Conservation (phyloP, 805 yeast species). For the Candida golubevii region DNA sequence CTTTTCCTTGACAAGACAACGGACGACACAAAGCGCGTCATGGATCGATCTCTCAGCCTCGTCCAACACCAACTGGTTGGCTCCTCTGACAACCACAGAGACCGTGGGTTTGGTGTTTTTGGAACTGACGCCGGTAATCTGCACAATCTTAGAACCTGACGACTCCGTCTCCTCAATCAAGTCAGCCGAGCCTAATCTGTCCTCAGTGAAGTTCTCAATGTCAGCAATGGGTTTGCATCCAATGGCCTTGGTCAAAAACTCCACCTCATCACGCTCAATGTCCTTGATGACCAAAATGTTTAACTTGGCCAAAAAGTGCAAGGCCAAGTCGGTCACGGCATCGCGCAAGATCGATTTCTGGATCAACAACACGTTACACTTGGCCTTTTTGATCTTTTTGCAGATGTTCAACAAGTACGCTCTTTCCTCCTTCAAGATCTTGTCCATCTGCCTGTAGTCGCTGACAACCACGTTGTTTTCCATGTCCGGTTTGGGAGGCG, state of each 20-base stretch:
- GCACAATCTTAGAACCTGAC: slow-evolving; percentile 84
- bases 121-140: slow-evolving; percentile 68
- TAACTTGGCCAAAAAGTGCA: slow-evolving; percentile 89
- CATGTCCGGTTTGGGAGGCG: slow-evolving; percentile 97
- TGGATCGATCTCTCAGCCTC: slow-evolving; percentile 97
- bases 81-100: slow-evolving; percentile 91
- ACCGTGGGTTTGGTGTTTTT: slow-evolving; percentile 65
- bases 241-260: slow-evolving; percentile 75
- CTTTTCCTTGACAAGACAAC: slow-evolving; percentile 83
- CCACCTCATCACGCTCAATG: slow-evolving; percentile 93
- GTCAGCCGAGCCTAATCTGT: slow-evolving; percentile 88
- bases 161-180: slow-evolving; percentile 86
- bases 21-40: slow-evolving; percentile 91
- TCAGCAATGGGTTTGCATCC: slow-evolving; percentile 98
- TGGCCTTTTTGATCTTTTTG: slow-evolving; percentile 93
- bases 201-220: slow-evolving; percentile 88
- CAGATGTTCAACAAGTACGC: slow-evolving; percentile 91
- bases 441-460: slow-evolving; percentile 99
- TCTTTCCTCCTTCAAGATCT: slow-evolving; percentile 95
- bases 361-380: slow-evolving; percentile 86
- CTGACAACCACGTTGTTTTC: slow-evolving; percentile 96
- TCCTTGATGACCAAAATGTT: slow-evolving; percentile 94
- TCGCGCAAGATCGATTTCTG: slow-evolving; percentile 93
- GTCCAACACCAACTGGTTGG: slow-evolving; percentile 83
- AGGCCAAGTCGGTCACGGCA: slow-evolving; percentile 90